Percentiles rank a stretch among this genome's conserved stretches.
Evolutionary conservation across 2,329 filamentous ascomycete genomes (phyloP).

Genomic region (Aspergillus felis): DNA sequence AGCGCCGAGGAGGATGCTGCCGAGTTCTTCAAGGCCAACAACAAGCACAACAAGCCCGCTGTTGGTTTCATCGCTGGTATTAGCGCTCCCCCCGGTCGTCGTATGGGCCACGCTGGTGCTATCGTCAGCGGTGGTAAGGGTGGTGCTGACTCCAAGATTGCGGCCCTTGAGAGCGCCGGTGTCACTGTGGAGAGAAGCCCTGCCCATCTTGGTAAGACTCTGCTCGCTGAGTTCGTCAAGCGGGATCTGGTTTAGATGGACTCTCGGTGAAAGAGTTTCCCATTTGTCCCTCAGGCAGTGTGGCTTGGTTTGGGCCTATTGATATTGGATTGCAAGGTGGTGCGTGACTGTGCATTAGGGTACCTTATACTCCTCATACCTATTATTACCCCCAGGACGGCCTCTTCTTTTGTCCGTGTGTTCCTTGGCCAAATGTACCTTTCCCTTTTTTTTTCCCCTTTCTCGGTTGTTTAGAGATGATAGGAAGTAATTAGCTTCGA

Average conservation of each 20-base stretch:
- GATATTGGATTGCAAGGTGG: background rate
- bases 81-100: slow-evolving; percentile 88
- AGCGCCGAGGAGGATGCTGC: slow-evolving; percentile 97
- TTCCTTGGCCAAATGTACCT: slow-evolving; percentile 21
- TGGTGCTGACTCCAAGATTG: slow-evolving; percentile 96
- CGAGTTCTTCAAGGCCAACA: slow-evolving; percentile 89
- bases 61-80: slow-evolving; percentile 99
- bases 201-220: slow-evolving; percentile 83
- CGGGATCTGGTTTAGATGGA: slow-evolving; percentile 77
- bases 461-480: slow-evolving; percentile 30
- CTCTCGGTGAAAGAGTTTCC: background rate
- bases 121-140: slow-evolving; percentile 98
- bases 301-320: background rate
- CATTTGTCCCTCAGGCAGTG: background rate
- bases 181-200: slow-evolving; percentile 96
- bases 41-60: slow-evolving; percentile 90
- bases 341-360: background rate
- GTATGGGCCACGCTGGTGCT: slow-evolving; percentile 98
- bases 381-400: background rate
- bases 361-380: slow-evolving; percentile 1
- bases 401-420: background rate
- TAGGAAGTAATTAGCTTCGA: slow-evolving; percentile 32
- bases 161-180: slow-evolving; percentile 85
- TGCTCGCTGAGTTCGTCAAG: slow-evolving; percentile 94
- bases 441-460: slow-evolving; percentile 21